phyloP scores from a whole-genome alignment of 768 basidiomycete genomes.

The Serendipita sp. region DNA sequence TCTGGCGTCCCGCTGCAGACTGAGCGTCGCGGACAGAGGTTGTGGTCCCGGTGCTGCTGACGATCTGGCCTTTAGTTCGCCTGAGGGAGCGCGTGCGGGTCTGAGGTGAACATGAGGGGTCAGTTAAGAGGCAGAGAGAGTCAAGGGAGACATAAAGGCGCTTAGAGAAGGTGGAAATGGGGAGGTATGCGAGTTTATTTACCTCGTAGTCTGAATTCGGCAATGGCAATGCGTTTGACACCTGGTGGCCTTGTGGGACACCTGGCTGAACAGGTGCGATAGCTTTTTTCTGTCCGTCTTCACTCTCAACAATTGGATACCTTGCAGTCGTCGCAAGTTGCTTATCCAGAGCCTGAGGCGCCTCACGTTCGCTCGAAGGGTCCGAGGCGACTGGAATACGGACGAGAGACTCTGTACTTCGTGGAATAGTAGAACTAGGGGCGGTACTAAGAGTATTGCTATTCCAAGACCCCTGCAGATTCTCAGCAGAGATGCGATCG shows the following conservation, averaged over 20 bases:
- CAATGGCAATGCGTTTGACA: constrained; percentile 6
- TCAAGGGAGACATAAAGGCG: background rate
- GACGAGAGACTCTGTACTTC: background rate
- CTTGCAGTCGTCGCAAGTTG: background rate
- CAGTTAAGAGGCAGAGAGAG: background rate
- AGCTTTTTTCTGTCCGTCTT: background rate
- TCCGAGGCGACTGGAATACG: background rate
- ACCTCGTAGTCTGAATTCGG: constrained; percentile 6
- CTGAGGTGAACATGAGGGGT: background rate
- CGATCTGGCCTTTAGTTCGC: constrained; percentile 6
- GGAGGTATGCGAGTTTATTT: background rate
- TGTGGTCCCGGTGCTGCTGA: background rate
- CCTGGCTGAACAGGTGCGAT: background rate
- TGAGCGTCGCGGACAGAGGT: background rate
- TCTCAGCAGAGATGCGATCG: background rate
- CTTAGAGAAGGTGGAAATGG: background rate
- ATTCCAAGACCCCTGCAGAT: background rate
- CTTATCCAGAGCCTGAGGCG: background rate
- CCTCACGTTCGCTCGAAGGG: background rate
- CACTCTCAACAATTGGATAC: background rate
- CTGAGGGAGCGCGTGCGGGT: background rate
- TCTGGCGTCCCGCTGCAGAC: constrained; percentile 27
- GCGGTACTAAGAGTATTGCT: background rate
- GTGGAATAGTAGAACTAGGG: background rate
- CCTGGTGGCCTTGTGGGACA: background rate